Evolutionary conservation across 306 rosid species (phyloP), one percentile per base, ranked within the genome.

Genomic region (Abrus pulchellus): DNA sequence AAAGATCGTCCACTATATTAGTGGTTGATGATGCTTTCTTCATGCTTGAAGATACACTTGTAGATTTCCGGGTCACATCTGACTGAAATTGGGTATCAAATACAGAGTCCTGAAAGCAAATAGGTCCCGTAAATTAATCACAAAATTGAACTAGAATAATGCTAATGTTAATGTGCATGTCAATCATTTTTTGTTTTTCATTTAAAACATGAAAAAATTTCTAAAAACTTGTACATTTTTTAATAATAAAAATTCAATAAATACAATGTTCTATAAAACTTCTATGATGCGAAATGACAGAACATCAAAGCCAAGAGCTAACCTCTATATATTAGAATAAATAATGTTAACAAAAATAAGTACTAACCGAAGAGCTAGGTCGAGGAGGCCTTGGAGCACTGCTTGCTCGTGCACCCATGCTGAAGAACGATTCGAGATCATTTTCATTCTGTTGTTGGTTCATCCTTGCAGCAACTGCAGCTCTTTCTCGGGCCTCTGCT

Each of bases 361-460:
- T 43, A 68, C 99, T 95, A 78, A 95, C 99, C 66, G 92, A 75
- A 77, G 95, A 83, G 80, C 86, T 89, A 73, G 83, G 33, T 90
- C 98, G 90, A 60, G 95, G 98, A 64, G 97, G 98, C 88, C 97
- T 92, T 38, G 99, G 98, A 13, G 83, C 98, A 87, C 98, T 90
- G 85, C 80, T 91, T 34, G 94, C 90, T 83, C 93, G 87, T 66
- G 80, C 48, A 13, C 89, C 90, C 88, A 71, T 83, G 84, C 86
- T 79, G 85, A 95, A 95, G 80, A 95, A 95, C 44, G 92, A 82
- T 49, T 95, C 99, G 20, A 95, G 88, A 89, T 95, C 98, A 57
- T 85, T 86, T 80, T 90, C 98, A 78, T 84, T 89, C 76, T 80
- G 92, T 85, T 88, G 93, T 71, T 91, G 98, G 88, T 85, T 92